Evolutionary conservation across 2,329 filamentous ascomycete species (phyloP), one percentile per base, ranked within the genome.

Genomic region (Arthroderma sp.): DNA sequence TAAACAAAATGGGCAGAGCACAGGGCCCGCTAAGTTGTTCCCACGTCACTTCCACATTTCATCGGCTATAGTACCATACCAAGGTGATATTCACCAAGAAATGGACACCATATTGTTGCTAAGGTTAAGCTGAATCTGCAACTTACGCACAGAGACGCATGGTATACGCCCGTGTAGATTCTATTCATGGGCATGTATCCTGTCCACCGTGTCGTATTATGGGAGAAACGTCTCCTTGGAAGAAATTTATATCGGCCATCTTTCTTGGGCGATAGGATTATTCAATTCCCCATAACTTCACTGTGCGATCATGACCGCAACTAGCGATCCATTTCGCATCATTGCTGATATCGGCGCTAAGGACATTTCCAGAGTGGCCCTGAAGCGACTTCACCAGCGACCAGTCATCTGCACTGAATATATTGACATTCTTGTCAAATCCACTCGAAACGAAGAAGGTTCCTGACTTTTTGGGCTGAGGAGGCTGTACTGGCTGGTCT

Each of bases 341-440:
- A 61, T 79, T 79, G 66, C 87, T 94, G 56, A 95, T 83, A 74
- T 98, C 93, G 11, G 89, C 86, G 64, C 89, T 94, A 55, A 94
- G 82, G 9, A 98, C 91, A 41, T 94, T 93, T 1, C 89, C 91
- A 1, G 90, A 89, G 71, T 98, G 93, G 0, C 91, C 93, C 64
- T 85, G 88, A 59, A 98, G 75, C 15, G 85, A 88, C 73, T 95
- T 94, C 60, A 91, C 83, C 59, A 95, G 74, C 0, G 87, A 85
- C 91, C 93, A 98, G 73, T 98, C 91, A 69, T 98, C 93, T 1
- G 90, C 90, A 5, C 90, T 95, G 73, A 94, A 97, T 63, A 98
- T 81, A 69, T 96, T 95, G 72, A 98, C 86, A 64, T 90, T 91
- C 70, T 87, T 89, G 74, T 98, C 93, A 67, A 97, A 97, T 0